Evolutionary conservation across 164 flowering plant genomes (phyloP).

Genomic region (Aristolochia contorta): DNA sequence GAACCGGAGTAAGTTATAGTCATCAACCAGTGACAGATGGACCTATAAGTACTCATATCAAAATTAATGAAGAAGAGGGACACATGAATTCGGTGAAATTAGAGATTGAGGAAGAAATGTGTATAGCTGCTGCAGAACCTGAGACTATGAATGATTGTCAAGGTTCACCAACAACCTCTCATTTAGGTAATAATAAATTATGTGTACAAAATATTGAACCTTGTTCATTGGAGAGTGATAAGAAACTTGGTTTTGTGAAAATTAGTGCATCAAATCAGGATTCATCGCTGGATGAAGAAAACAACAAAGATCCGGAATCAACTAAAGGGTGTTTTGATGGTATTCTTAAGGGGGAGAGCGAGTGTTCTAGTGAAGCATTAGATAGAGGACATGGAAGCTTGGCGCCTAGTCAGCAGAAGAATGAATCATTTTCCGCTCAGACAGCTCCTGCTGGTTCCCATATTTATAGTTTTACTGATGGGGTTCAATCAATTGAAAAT

Average conservation of each 20-base stretch:
- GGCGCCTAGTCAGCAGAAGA: slow-evolving; percentile 4
- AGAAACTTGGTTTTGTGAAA: slow-evolving; percentile 4
- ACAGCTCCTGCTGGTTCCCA: too few relatives aligned
- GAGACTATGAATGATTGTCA: slow-evolving; percentile 8
- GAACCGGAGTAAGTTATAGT: too few relatives aligned
- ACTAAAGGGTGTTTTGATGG: slow-evolving; percentile 6
- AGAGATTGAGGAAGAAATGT: slow-evolving; percentile 7
- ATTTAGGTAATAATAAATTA: slow-evolving; percentile 1
- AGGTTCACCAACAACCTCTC: slow-evolving; percentile 9
- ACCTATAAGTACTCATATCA: too few relatives aligned
- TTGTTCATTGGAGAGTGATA: slow-evolving; percentile 10
- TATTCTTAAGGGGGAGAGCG: slow-evolving; percentile 1
- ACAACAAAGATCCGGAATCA: slow-evolving; percentile 13
- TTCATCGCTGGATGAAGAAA: slow-evolving; percentile 11
- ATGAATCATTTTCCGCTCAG: slow-evolving; percentile 9
- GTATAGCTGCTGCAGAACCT: slow-evolving; percentile 9
- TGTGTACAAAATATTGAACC: slow-evolving; percentile 6
- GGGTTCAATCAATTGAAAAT: slow-evolving; percentile 9
- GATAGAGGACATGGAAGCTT: slow-evolving; percentile 13
- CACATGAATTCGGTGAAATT: slow-evolving; percentile 9
- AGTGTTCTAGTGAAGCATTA: slow-evolving; percentile 9
- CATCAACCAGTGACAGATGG: too few relatives aligned
- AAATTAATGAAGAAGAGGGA: background rate
- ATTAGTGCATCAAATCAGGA: slow-evolving; percentile 9
- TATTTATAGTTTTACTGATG: slow-evolving; percentile 1